Conservation (phyloP, 2,329 filamentous ascomycete genomes). For the Colletotrichum scovillei region DNA sequence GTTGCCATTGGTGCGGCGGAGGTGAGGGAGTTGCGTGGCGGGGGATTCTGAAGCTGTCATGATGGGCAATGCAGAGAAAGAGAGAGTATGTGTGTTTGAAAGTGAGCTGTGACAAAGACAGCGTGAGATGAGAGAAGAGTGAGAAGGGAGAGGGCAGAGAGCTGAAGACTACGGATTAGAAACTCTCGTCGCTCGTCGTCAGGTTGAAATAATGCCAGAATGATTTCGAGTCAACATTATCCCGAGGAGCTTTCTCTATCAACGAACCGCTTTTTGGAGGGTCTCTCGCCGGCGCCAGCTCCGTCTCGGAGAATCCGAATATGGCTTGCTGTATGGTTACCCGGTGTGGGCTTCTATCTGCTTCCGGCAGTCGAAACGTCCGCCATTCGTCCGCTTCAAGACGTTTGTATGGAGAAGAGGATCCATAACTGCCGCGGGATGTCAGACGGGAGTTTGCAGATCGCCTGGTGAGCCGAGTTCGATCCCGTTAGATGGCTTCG, state of each 20-base stretch:
- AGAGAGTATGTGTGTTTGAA: not conserved
- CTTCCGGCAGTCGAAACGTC: not conserved
- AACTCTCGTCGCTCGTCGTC: not conserved
- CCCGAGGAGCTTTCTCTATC: not conserved
- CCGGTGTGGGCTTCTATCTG: not conserved
- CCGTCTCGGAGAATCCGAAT: not conserved
- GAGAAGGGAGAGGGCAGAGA: not conserved
- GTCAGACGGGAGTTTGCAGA: not conserved
- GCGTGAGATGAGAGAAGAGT: not conserved
- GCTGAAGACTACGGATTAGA: not conserved
- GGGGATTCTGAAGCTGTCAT: constrained; percentile 28
- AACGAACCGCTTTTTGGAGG: not conserved
- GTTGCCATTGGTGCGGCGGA: constrained; percentile 41
- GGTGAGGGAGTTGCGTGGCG: constrained; percentile 32
- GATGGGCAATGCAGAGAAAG: not conserved
- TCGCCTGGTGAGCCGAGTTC: not conserved
- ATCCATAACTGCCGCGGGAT: not conserved
- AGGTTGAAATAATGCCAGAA: constrained; percentile 15
- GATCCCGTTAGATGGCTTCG: not conserved
- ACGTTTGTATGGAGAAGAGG: not conserved
- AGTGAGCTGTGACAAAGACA: not conserved
- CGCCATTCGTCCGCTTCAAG: not conserved
- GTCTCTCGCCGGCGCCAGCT: not conserved
- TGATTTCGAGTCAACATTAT: constrained; percentile 18
- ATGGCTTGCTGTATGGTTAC: no score